These are phyloP conservation scores for Quercus robur DNA, from an alignment of 306 rosid genomes.

Conservation along the genomic window DNA sequence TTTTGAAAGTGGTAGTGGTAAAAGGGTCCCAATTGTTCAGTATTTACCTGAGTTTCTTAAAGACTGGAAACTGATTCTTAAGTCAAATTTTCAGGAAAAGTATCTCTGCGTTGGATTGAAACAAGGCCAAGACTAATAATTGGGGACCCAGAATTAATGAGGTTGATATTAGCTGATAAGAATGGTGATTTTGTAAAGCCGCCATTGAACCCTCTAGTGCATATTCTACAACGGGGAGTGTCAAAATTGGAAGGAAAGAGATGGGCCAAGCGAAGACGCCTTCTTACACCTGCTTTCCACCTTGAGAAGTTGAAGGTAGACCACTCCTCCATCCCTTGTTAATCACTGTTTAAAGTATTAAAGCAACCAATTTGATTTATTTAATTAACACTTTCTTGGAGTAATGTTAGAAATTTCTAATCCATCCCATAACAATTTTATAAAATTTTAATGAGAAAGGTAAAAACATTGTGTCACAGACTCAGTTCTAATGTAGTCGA, in stretches of 20 bases:
- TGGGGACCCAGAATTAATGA: constrained; percentile 30
- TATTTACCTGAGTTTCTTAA: neutral
- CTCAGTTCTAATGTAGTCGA: too few species aligned
- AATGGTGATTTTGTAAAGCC: constrained; percentile 26
- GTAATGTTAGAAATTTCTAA: too few species aligned
- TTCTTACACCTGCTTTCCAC: constrained; percentile 40
- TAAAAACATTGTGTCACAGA: too few species aligned
- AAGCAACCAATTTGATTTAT: too few species aligned
- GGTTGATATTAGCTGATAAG: constrained; percentile 30
- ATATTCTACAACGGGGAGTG: constrained; percentile 36
- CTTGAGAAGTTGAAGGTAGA: constrained; percentile 40
- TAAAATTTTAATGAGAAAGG: too few species aligned
- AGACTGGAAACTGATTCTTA: neutral
- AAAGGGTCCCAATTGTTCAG: too few species aligned
- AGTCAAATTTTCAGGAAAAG: constrained; percentile 18
- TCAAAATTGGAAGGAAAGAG: constrained; percentile 34
- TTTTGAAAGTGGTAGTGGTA: too few species aligned
- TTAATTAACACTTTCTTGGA: too few species aligned
- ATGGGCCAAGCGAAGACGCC: constrained; percentile 43
- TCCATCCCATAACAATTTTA: too few species aligned
- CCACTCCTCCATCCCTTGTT: neutral
- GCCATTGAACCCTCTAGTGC: constrained; percentile 34
- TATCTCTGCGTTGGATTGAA: constrained; percentile 33
- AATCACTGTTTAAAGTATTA: too few species aligned
- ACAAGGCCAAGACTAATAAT: constrained; percentile 36